phyloP scores from a whole-genome alignment of 2,329 filamentous ascomycete genomes.

The Alternaria postmessia region DNA sequence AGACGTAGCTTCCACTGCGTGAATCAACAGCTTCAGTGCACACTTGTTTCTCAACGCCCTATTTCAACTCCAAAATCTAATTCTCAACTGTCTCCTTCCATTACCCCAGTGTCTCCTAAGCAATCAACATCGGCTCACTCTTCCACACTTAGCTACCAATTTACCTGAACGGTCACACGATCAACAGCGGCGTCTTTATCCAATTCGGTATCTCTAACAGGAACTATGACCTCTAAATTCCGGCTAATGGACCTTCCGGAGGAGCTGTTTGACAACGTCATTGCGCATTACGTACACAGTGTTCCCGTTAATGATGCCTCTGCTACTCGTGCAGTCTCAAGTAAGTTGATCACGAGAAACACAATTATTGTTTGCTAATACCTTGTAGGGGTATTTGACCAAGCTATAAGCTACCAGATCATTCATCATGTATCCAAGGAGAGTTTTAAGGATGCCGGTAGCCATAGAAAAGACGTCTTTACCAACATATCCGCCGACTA shows the following conservation, averaged over 20 bases:
- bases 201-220: not conserved
- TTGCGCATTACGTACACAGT: not conserved
- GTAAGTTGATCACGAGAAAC: not conserved
- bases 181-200: not conserved
- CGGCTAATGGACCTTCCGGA: not conserved
- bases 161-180: fast-evolving
- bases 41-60: not conserved
- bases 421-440: not conserved
- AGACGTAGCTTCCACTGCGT: too few relatives aligned
- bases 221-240: not conserved
- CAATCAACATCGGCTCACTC: not conserved
- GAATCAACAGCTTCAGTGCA: fast-evolving
- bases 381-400: not conserved
- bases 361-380: not conserved
- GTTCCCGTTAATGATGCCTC: not conserved
- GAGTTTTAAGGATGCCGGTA: too few relatives aligned
- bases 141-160: not conserved
- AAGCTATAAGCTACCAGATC: not conserved
- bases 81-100: too few relatives aligned
- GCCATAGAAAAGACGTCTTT: too few relatives aligned
- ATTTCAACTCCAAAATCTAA: slow-evolving; percentile 16
- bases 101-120: slow-evolving; percentile 2
- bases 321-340: not conserved
- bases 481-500: not conserved
- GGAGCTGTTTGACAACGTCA: not conserved